Evolutionary conservation across 208 protist genomes (phyloP), one percentile per base, ranked within the genome.

Genomic region (Trypanosoma vivax): DNA sequence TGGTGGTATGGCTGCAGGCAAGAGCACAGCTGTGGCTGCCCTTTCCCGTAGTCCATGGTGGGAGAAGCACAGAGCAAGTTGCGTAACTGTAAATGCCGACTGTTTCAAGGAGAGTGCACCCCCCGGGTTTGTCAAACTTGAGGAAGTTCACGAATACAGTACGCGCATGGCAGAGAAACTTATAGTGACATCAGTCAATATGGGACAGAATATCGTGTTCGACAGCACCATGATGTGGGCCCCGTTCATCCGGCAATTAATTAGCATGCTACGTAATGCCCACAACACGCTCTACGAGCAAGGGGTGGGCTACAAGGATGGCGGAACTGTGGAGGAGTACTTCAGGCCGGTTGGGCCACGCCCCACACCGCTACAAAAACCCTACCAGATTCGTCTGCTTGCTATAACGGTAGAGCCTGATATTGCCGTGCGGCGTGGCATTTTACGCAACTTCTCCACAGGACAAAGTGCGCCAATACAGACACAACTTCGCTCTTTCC

Each of bases 161-260:
- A 88, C 80, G 3, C 69, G 73, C 9, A 70, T 73, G 4, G 87
- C 87, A 6, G 82, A 94, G 53, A 80, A 75, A 39, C 63, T 91
- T 5, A 67, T 94, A 16, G 80, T 94, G 41, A 53, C 80, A 60
- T 76, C 83, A 14, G 54, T 94, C 27, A 94, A 94, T 60, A 68
- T 80, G 35, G 77, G 87, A 21, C 79, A 80, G 21, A 88, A 69
- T 49, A 83, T 89, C 41, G 83, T 94, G 23, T 83, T 90, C 45
- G 87, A 94, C 51, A 79, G 83, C 34, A 94, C 87, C 0, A 94
- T 94, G 87, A 90, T 90, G 87, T 94, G 87, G 83, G 67, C 62
- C 27, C 87, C 87, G 18, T 94, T 90, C 67, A 66, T 94, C 30
- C 52, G 74, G 51, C 82, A 94, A 42, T 73, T 86, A 3, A 69